These are phyloP conservation scores for Claviceps pusilla DNA, from an alignment of 2,329 filamentous ascomycete species.

Conservation along the genomic window DNA sequence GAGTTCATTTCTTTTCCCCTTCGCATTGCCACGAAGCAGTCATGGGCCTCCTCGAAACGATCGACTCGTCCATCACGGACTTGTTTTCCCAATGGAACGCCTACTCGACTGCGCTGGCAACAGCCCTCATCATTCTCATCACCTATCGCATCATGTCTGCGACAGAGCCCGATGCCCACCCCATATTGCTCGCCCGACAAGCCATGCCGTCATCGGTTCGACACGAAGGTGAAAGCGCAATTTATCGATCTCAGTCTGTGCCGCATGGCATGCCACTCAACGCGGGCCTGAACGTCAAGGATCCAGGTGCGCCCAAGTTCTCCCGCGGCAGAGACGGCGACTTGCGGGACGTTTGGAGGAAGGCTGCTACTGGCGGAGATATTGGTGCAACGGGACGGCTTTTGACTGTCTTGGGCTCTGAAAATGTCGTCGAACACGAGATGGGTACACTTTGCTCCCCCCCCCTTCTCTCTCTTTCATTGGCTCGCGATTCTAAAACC, in stretches of 20 bases:
- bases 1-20: not conserved
- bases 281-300: constrained; percentile 66
- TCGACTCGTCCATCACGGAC: constrained; percentile 56
- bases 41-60: constrained; percentile 37
- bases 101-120: constrained; percentile 57
- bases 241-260: constrained; percentile 70
- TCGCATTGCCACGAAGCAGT: not conserved
- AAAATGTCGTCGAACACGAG: constrained; percentile 58
- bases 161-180: constrained; percentile 79
- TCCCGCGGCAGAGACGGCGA: constrained; percentile 72
- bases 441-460: constrained; percentile 27
- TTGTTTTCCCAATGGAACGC: constrained; percentile 69
- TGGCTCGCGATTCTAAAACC: not conserved
- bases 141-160: constrained; percentile 56
- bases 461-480: not conserved
- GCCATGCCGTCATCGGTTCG: constrained; percentile 63
- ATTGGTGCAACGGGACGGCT: constrained; percentile 57
- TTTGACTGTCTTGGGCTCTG: constrained; percentile 63
- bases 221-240: constrained; percentile 68
- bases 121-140: constrained; percentile 50
- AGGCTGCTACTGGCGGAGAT: constrained; percentile 48
- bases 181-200: constrained; percentile 78
- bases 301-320: constrained; percentile 68
- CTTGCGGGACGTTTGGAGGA: constrained; percentile 78
- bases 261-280: constrained; percentile 75